Evolutionary conservation across 2,329 filamentous ascomycete genomes (phyloP).

Genomic region (Gnomoniopsis sp.): DNA sequence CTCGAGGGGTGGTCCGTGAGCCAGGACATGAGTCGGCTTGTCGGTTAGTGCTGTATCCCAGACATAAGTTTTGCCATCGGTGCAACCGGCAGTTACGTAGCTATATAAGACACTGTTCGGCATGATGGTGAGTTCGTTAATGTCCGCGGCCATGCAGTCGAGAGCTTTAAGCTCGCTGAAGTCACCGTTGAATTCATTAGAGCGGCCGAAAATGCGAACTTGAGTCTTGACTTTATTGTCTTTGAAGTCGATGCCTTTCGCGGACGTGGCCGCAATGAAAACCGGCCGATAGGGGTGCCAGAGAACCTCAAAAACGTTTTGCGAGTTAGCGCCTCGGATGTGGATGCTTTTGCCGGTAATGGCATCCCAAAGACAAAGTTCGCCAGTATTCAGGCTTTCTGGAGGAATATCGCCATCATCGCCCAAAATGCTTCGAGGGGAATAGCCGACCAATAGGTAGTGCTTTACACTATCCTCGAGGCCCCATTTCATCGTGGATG

Average conservation of each 20-base stretch:
- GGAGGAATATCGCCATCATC: conserved; percentile 58
- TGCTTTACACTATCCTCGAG: conserved; percentile 40
- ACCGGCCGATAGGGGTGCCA: conserved; percentile 56
- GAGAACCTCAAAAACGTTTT: conserved; percentile 62
- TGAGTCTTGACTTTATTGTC: conserved; percentile 47
- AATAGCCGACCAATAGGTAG: conserved; percentile 60
- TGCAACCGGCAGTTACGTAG: conserved; percentile 60
- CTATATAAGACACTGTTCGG: conserved; percentile 48
- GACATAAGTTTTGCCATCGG: conserved; percentile 59
- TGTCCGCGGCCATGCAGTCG: conserved; percentile 57
- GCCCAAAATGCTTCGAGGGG: conserved; percentile 49
- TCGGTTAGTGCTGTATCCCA: conserved; percentile 60
- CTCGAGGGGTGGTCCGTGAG: conserved; percentile 39
- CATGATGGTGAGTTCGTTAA: conserved; percentile 59
- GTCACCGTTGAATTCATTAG: conserved; percentile 24
- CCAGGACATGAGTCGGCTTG: conserved; percentile 51
- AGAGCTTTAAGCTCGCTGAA: conserved; percentile 50
- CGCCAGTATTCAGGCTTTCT: conserved; percentile 54
- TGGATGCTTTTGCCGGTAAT: conserved; percentile 38
- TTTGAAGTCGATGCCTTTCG: conserved; percentile 42
- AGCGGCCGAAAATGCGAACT: conserved; percentile 48
- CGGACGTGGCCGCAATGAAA: conserved; percentile 58
- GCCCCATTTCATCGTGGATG: conserved; percentile 63
- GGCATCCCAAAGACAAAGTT: conserved; percentile 59
- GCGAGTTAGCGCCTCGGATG: conserved; percentile 47